A percentile compares a stretch with the other conserved stretches of the same genome.
phyloP scores from a whole-genome alignment of 805 yeast genomes.

The Cyberlindnera mississippiensis region DNA sequence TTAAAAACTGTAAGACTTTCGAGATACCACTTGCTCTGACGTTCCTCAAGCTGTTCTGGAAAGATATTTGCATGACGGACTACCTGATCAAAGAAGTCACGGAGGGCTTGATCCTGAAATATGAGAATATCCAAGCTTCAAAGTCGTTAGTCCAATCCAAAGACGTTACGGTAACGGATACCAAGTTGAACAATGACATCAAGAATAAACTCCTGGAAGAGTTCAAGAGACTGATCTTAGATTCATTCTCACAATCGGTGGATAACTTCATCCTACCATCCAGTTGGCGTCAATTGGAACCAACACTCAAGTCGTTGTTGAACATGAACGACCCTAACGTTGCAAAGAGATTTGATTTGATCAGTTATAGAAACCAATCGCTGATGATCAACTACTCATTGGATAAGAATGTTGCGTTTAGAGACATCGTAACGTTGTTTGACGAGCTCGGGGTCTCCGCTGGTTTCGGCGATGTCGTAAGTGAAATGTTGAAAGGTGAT shows the following conservation, averaged over 20 bases:
- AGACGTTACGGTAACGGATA: conserved; percentile 34
- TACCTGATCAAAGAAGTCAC: conserved; percentile 61
- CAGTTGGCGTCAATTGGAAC: conserved; percentile 54
- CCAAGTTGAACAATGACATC: conserved; percentile 31
- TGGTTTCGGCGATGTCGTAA: conserved; percentile 30
- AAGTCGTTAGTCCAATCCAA: conserved; percentile 34
- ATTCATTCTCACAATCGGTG: conserved; percentile 31
- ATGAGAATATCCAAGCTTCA: conserved; percentile 33
- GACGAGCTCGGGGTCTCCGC: conserved; percentile 33
- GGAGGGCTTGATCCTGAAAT: conserved; percentile 51
- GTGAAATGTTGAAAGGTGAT: conserved; percentile 23
- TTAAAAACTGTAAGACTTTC: conserved; percentile 38
- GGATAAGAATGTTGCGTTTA: conserved; percentile 19
- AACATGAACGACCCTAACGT: conserved; percentile 31
- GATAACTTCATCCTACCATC: conserved; percentile 63
- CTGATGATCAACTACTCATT: conserved; percentile 47
- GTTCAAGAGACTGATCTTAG: conserved; percentile 27
- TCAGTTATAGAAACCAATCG: conserved; percentile 68
- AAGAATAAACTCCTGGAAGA: conserved; percentile 26
- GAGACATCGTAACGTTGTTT: conserved; percentile 32
- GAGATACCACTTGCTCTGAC: conserved; percentile 47
- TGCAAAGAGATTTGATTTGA: conserved; percentile 50
- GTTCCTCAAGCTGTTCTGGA: conserved; percentile 68
- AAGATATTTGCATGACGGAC: conserved; percentile 51
- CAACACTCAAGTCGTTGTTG: conserved; percentile 41